phyloP scores from a whole-genome alignment of 768 basidiomycete genomes.

The Kwoniella botswanensis region DNA sequence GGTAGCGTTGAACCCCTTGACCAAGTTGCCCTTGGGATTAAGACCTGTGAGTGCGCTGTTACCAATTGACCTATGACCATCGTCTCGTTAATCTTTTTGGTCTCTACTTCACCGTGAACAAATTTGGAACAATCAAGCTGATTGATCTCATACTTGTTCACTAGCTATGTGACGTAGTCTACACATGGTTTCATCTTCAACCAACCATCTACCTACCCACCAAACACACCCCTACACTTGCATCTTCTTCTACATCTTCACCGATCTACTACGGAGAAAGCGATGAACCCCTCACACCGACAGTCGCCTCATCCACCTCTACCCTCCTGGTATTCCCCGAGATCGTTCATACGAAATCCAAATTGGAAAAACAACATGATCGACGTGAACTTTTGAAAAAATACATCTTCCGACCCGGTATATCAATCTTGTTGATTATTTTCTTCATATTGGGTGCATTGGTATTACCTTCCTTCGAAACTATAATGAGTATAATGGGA shows the following conservation, averaged over 20 bases:
- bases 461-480: slow-evolving; percentile 47
- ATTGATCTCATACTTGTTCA: not conserved
- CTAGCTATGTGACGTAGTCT: slow-evolving; percentile 46
- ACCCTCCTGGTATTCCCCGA: slow-evolving; percentile 6
- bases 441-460: slow-evolving; percentile 41
- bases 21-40: slow-evolving; percentile 52
- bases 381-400: slow-evolving; percentile 41
- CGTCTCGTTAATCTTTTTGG: not conserved
- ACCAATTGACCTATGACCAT: not conserved
- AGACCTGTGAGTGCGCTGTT: slow-evolving; percentile 42
- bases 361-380: slow-evolving; percentile 28
- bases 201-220: slow-evolving; percentile 45
- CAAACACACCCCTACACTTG: slow-evolving; percentile 20
- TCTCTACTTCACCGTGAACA: not conserved
- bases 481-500: slow-evolving; percentile 42
- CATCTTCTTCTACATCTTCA: slow-evolving; percentile 16
- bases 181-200: slow-evolving; percentile 41
- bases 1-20: slow-evolving; percentile 53
- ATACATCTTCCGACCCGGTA: slow-evolving; percentile 32
- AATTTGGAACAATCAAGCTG: not conserved
- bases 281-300: not conserved
- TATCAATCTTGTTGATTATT: slow-evolving; percentile 36
- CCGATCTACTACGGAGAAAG: not conserved
- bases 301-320: slow-evolving; percentile 17
- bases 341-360: not conserved